phyloP scores from a whole-genome alignment of 257 asterid genomes.

The Avicennia marina region DNA sequence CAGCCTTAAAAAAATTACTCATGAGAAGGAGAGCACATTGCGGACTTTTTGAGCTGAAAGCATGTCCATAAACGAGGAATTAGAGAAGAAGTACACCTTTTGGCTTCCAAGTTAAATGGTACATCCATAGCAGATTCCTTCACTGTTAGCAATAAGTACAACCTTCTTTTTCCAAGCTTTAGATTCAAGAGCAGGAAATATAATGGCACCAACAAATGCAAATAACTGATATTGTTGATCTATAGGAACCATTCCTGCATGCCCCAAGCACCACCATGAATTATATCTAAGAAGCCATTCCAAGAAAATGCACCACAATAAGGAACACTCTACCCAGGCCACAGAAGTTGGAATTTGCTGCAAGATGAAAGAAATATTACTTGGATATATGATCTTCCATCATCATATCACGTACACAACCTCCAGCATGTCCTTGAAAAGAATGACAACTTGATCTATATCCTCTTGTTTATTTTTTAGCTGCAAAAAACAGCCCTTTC shows the following conservation, averaged over 20 bases:
- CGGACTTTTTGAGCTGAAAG: conserved; percentile 98
- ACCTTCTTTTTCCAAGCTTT: conserved; percentile 99
- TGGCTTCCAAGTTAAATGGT: conserved; percentile 94
- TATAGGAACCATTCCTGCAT: conserved; percentile 81
- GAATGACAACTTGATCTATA: conserved; percentile 95
- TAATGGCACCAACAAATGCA: conserved; percentile 96
- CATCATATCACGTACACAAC: conserved; percentile 96
- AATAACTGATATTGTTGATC: conserved; percentile 95
- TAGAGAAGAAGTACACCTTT: conserved; percentile 96
- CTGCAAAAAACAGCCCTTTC: conserved; percentile 41
- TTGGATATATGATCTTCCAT: conserved; percentile 84
- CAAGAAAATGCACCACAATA: conserved; percentile 19
- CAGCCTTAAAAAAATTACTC: conserved; percentile 34
- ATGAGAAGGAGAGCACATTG: conserved; percentile 98
- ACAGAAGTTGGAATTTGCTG: conserved; percentile 15
- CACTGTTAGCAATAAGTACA: conserved; percentile 87
- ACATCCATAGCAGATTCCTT: conserved; percentile 99
- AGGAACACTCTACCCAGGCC: conserved; percentile 2
- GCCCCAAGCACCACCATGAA: conserved; percentile 77
- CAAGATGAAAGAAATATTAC: conserved; percentile 39
- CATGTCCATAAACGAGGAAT: conserved; percentile 98
- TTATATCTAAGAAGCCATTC: conserved; percentile 77
- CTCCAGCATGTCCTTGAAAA: conserved; percentile 98
- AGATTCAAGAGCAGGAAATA: conserved; percentile 81
- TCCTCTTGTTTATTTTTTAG: conserved; percentile 84